Evolutionary conservation across 768 basidiomycete species (phyloP), one percentile per base, ranked within the genome.

Genomic region (Grammothele lineata): DNA sequence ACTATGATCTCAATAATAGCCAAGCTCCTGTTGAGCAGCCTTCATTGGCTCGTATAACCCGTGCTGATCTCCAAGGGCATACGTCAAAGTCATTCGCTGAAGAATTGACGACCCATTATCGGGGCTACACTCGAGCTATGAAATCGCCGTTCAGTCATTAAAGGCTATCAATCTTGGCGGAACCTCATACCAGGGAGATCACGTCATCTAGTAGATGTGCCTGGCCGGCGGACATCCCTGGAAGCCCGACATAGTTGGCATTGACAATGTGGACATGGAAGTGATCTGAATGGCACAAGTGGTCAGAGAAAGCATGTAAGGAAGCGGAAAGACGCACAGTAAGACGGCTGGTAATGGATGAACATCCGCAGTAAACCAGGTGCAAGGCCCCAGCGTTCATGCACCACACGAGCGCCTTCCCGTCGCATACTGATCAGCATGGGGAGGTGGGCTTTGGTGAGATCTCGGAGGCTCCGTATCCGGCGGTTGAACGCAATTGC

Each of bases 231-330:
- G 76, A 69, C 80, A 89, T 87, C 0, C 93, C 87, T 51, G 78
- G 55, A 36, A 71, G 64, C 12, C 81, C 74, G 1, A 62, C 65
- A 54, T 86, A 80, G 50, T 83, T 81, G 0, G 78, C 78, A 56
- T 93, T 87, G 22, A 92, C 89, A 42, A 95, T 84, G 56, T 97
- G 93, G 3, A 96, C 87, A 51, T 97, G 93, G 61, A 96, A 92
- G 57, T 92, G 93, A 61, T 96, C 93, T 95, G 52, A 4, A 14
- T 14, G 27, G 14, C 7, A 30, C n/a, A n/a, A 14, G 14, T 7
- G 27, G 14, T 30, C 27, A 30, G 27, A 7, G 27, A 7, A 30
- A 30, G 27, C n/a, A n/a, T n/a, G n/a, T n/a, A n/a, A n/a, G n/a
- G n/a, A n/a, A n/a, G n/a, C n/a, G n/a, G n/a, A n/a, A 30, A 14